Evolutionary conservation across 169 alveolate species (phyloP), one percentile per base, ranked within the genome.

Genomic region (Plasmodium yoelii): DNA sequence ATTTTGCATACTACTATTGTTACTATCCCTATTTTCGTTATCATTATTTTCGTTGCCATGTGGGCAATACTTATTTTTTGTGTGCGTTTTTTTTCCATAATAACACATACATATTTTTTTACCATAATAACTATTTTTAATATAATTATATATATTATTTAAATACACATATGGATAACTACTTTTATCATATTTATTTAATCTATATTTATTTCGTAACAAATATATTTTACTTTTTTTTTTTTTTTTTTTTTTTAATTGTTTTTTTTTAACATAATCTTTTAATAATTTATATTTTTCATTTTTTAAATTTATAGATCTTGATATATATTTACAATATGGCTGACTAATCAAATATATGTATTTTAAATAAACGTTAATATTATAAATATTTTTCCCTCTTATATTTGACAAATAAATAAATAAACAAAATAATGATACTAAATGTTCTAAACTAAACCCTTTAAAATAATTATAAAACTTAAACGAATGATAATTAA

Each of bases 381-480:
- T 80, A 42, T 80, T 80, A 59, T 55, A 65, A 9, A 80, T 67
- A 18, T 64, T 55, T 53, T 68, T 80, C 5, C 90, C 90, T 70
- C 53, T 80, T 70, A 80, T 22, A 59, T 80, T 80, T 28, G 90
- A 51, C 46, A 80, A 59, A 55, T 80, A 26, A 26, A 80, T 55
- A 71, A 80, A 80, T 22, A 80, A 71, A 15, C 84, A 67, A 70
- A 80, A 80, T n/a, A 80, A 47, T 42, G 90, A 39, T 60, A 80
- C 80, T 59, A 80, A 61, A 3, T 80, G 90, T 19, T 80, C 90
- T 26, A 65, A 80, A 0, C 84, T 55, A 56, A 80, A 80, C 26
- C 84, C 53, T 28, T 80, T 80, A 44, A 80, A 80, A 59, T 80
- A 80, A 49, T 80, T 80, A 57, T 65, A 80, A 56, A 65, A 80